These are phyloP conservation scores for Mikania micrantha DNA, from an alignment of 129 eudicot genomes.

Conservation along the genomic window DNA sequence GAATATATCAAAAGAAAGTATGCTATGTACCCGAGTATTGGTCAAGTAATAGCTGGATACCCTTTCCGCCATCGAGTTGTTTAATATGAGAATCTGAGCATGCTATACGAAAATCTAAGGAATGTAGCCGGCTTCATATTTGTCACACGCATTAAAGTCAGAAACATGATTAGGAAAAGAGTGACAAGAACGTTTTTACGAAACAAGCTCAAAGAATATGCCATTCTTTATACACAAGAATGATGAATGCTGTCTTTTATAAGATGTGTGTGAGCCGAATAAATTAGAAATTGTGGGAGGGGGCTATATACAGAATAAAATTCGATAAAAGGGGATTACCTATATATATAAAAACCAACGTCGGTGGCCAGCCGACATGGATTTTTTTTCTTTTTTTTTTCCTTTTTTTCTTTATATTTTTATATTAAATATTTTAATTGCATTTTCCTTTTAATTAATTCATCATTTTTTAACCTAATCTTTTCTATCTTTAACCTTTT, in stretches of 20 bases:
- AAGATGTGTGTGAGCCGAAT: neutral
- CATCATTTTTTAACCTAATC: no score
- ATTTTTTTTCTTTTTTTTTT: no score
- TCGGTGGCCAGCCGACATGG: no score
- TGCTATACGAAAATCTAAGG: neutral
- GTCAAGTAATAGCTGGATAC: conserved; percentile 2
- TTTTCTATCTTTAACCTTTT: no score
- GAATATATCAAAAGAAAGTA: neutral
- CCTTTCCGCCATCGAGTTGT: conserved; percentile 4
- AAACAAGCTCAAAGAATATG: neutral
- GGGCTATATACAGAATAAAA: neutral
- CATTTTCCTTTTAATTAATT: no score
- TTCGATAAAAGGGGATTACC: neutral
- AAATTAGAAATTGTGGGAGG: neutral
- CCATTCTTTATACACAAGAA: neutral
- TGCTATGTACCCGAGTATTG: neutral
- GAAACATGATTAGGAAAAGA: neutral
- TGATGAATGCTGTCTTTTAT: neutral
- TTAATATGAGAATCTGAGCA: conserved; percentile 1
- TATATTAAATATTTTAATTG: no score
- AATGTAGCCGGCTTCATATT: neutral
- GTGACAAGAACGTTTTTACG: neutral
- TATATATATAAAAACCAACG: no score
- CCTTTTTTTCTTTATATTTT: no score
- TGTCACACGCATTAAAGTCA: neutral